A percentile compares a stretch with the other conserved stretches of the same genome.
phyloP scores from a whole-genome alignment of 1,284 basidiomycete genomes.

The Cutaneotrichosporon cavernicola region DNA sequence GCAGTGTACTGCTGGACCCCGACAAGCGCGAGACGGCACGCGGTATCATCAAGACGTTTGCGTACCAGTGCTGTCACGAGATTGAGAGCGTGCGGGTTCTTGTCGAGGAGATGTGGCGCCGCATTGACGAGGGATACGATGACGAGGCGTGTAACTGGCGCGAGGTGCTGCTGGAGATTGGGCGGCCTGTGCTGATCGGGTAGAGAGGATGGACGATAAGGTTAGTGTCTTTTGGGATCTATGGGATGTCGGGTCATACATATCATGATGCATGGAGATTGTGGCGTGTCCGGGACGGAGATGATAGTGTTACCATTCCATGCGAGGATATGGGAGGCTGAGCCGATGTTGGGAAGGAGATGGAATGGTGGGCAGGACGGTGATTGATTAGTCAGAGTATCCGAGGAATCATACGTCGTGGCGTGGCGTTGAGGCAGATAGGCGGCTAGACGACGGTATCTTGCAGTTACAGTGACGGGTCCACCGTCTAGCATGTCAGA shows the following conservation, averaged over 20 bases:
- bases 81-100: constrained; percentile 33
- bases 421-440: too few species aligned
- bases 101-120: constrained; percentile 45
- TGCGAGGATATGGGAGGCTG: too few species aligned
- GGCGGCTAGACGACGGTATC: too few species aligned
- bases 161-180: constrained; percentile 42
- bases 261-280: background rate
- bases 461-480: too few species aligned
- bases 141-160: constrained; percentile 42
- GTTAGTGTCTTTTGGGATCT: background rate
- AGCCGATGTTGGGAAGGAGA: too few species aligned
- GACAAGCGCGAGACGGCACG: constrained; percentile 31
- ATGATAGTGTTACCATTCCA: too few species aligned
- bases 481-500: too few species aligned
- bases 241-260: background rate
- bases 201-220: constrained; percentile 6
- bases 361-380: too few species aligned
- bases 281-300: background rate
- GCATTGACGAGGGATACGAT: constrained; percentile 42
- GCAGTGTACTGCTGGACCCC: constrained; percentile 29
- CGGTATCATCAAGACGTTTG: constrained; percentile 39
- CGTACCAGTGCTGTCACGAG: constrained; percentile 46
- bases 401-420: too few species aligned
- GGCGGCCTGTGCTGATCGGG: constrained; percentile 37
- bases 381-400: too few species aligned